Conservation (phyloP, 1,139 yeast species). For the Pichia sp. region DNA sequence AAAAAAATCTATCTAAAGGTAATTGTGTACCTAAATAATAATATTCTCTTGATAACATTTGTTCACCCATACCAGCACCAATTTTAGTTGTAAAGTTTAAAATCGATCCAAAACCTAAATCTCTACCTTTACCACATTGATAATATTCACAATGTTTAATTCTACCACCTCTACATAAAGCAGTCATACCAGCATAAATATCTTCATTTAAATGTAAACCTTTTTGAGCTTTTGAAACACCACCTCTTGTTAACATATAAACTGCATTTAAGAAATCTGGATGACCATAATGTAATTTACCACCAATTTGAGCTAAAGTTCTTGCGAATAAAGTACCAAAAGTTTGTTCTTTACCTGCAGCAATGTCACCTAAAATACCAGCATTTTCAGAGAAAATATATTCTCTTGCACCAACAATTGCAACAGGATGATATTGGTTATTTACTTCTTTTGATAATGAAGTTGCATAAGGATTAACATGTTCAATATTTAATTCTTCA, state of each 20-base stretch:
- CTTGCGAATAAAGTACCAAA: slow-evolving; percentile 98
- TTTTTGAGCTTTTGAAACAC: slow-evolving; percentile 98
- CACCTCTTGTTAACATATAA: slow-evolving; percentile 97
- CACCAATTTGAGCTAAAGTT: slow-evolving; percentile 97
- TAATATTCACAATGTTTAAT: slow-evolving; percentile 98
- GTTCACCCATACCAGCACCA: slow-evolving; percentile 99
- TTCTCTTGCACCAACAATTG: slow-evolving; percentile 98
- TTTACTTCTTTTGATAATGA: slow-evolving; percentile 41
- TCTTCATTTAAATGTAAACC: slow-evolving; percentile 98
- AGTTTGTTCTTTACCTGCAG: slow-evolving; percentile 99
- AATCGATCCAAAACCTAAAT: slow-evolving; percentile 98
- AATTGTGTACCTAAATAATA: slow-evolving; percentile 96
- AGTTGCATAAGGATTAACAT: slow-evolving; percentile 74
- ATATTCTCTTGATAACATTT: slow-evolving; percentile 96
- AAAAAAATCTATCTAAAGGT: slow-evolving; percentile 93
- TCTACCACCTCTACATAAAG: slow-evolving; percentile 96
- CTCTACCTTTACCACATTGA: slow-evolving; percentile 99
- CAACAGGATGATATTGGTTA: slow-evolving; percentile 66
- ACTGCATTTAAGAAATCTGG: slow-evolving; percentile 97
- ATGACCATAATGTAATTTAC: slow-evolving; percentile 98
- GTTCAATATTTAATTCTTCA: slow-evolving; percentile 89
- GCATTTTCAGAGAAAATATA: slow-evolving; percentile 98
- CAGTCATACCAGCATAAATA: slow-evolving; percentile 99
- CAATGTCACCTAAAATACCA: slow-evolving; percentile 98
- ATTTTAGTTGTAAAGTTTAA: slow-evolving; percentile 97